Percentiles rank a stretch among this genome's conserved stretches.
Conservation (phyloP, 164 flowering plant species). For the Liquidambar formosana region DNA sequence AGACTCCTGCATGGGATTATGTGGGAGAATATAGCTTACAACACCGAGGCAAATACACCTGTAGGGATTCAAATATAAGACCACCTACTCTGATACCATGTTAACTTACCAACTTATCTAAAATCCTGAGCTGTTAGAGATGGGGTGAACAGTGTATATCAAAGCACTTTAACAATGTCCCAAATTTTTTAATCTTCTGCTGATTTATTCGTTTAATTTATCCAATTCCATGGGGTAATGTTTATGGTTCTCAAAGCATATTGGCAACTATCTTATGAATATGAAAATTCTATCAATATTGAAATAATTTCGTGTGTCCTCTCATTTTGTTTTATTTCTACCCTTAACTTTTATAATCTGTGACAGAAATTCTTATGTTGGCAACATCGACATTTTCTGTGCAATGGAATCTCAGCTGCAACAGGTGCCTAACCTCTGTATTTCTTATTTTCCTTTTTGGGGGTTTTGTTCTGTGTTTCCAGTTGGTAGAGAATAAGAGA, state of each 20-base stretch:
- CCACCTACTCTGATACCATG: no score
- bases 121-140: no score
- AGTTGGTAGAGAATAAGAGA: no score
- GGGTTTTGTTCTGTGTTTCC: not conserved
- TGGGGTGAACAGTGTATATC: no score
- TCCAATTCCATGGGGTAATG: not conserved
- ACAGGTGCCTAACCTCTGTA: conserved; percentile 52
- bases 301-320: not conserved
- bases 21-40: no score
- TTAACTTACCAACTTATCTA: no score
- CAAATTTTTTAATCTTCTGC: no score
- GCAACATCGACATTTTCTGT: conserved; percentile 65
- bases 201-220: not conserved
- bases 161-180: no score
- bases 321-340: not conserved
- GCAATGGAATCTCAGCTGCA: conserved; percentile 81
- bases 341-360: conserved; percentile 8
- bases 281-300: no score
- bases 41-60: no score
- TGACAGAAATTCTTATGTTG: conserved; percentile 81
- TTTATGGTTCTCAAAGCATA: not conserved
- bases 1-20: no score
- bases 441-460: not conserved
- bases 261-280: not conserved
- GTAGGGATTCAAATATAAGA: no score